phyloP scores from a whole-genome alignment of 306 rosid genomes.

The Ammopiptanthus mongolicus region DNA sequence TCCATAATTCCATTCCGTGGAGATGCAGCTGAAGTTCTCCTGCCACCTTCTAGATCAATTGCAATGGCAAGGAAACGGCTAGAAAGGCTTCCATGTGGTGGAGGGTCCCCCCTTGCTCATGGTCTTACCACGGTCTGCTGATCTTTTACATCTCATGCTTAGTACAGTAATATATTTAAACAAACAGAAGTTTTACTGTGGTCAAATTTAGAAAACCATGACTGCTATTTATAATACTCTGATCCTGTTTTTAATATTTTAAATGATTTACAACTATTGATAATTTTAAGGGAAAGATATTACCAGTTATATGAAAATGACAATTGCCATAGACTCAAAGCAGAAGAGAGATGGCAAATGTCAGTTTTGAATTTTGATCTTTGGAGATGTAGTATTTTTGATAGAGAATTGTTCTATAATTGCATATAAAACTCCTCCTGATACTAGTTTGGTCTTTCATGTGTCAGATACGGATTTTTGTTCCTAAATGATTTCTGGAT shows the following conservation, averaged over 20 bases:
- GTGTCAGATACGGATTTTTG: conserved; percentile 4
- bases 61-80: conserved; percentile 97
- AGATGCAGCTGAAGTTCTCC: conserved; percentile 93
- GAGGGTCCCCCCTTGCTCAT: conserved; percentile 99
- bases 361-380: conserved; percentile 7
- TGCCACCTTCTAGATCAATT: conserved; percentile 98
- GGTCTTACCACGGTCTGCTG: conserved; percentile 83
- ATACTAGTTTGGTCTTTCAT: conserved; percentile 5
- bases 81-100: conserved; percentile 97
- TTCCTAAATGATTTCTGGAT: neutral
- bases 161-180: neutral
- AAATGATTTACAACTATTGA: conserved; percentile 2
- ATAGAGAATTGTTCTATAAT: neutral
- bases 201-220: neutral
- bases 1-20: conserved; percentile 98
- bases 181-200: neutral
- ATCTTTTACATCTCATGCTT: conserved; percentile 19
- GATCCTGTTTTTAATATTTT: neutral
- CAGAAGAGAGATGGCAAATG: neutral
- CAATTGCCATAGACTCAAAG: conserved; percentile 1
- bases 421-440: neutral
- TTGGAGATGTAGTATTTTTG: neutral
- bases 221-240: neutral
- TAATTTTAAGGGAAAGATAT: neutral
- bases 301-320: conserved; percentile 8